Evolutionary conservation across 148 eudicot genomes (phyloP).

Genomic region (Chenopodium berlandieri): DNA sequence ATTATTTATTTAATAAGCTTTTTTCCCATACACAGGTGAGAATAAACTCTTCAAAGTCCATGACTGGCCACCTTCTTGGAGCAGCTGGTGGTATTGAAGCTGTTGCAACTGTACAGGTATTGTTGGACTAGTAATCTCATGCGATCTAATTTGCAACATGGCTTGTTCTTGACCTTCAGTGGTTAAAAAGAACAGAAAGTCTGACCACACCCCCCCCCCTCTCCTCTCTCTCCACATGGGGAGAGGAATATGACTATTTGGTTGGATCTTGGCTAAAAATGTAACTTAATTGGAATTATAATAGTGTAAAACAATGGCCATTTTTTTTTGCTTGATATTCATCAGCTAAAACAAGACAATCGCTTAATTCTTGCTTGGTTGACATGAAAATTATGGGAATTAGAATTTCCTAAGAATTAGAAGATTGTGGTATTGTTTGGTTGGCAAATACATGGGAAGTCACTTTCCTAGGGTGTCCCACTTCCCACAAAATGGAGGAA

Average conservation of each 20-base stretch:
- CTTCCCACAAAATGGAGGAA: too few relatives aligned
- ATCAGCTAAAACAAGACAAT: neutral
- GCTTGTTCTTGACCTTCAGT: neutral
- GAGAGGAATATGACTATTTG: too few relatives aligned
- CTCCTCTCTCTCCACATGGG: too few relatives aligned
- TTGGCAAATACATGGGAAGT: too few relatives aligned
- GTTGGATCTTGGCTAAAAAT: too few relatives aligned
- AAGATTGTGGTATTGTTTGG: too few relatives aligned
- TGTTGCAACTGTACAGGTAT: conserved; percentile 90
- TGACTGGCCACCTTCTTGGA: conserved; percentile 95
- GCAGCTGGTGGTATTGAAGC: conserved; percentile 99
- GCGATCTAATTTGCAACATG: neutral
- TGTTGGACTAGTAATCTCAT: neutral
- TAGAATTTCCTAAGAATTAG: too few relatives aligned
- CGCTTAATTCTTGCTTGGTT: too few relatives aligned
- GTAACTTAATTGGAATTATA: too few relatives aligned
- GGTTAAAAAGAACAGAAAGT: neutral
- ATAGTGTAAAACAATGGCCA: neutral
- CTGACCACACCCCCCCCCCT: too few relatives aligned
- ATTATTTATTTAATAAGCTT: neutral
- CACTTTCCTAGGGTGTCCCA: too few relatives aligned
- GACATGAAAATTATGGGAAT: too few relatives aligned
- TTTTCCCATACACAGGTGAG: conserved; percentile 46
- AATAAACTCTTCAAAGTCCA: conserved; percentile 90
- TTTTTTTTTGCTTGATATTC: neutral